Percentiles rank a stretch among this genome's conserved stretches.
Conservation (phyloP, 768 basidiomycete genomes). For the Mycena metata region DNA sequence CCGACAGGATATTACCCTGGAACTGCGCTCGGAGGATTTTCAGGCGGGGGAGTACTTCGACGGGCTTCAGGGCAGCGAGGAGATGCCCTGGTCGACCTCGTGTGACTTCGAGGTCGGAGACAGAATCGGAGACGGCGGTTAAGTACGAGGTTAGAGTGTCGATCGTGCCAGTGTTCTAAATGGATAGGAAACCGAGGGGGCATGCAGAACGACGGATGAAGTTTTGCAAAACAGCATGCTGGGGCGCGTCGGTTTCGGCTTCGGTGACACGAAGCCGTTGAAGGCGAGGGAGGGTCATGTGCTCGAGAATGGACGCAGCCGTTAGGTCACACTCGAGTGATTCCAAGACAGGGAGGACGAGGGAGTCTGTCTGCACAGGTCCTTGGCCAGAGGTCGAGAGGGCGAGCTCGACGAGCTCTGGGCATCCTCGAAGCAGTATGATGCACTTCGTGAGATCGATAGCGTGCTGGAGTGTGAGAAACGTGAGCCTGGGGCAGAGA, state of each 20-base stretch:
- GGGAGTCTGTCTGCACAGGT: too few relatives aligned
- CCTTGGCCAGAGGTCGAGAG: not conserved
- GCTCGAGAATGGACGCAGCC: not conserved
- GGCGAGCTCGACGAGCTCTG: not conserved
- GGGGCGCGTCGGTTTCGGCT: not conserved
- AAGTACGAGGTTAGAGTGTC: not conserved
- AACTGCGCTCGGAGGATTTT: not conserved
- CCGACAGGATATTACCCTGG: not conserved
- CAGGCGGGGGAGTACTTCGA: not conserved
- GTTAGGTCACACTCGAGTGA: not conserved
- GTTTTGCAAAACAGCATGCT: not conserved
- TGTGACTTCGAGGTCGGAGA: not conserved
- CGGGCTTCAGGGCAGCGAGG: not conserved
- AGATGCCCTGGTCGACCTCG: not conserved
- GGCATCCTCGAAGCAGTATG: not conserved
- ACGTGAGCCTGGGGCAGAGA: not conserved
- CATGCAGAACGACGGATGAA: not conserved
- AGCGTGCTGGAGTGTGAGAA: not conserved
- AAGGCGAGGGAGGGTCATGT: conserved; percentile 18
- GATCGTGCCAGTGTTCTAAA: accelerated
- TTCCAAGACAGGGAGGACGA: not conserved
- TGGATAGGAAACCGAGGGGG: not conserved
- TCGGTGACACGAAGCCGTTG: not conserved
- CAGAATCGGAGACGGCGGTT: not conserved
- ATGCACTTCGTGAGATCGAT: not conserved